Evolutionary conservation across 108 stramenopile species (phyloP).

Genomic region (Parietichytrium sp.): DNA sequence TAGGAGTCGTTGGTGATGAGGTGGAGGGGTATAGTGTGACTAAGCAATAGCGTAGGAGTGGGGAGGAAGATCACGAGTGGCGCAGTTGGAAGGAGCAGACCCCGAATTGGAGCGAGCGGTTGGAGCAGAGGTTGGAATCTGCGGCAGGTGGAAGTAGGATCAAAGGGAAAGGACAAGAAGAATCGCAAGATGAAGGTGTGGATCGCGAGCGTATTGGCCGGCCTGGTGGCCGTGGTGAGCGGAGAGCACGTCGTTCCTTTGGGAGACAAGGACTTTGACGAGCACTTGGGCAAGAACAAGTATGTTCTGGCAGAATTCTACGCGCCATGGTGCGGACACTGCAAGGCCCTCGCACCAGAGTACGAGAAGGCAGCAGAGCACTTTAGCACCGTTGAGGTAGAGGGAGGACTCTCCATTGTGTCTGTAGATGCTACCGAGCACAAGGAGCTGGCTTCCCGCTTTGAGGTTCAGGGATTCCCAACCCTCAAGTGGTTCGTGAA

Average conservation of each 20-base stretch:
- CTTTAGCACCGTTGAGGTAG: conserved; percentile 41
- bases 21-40: too few species aligned
- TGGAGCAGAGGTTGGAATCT: too few species aligned
- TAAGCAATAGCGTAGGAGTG: too few species aligned
- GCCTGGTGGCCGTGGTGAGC: conserved; percentile 19
- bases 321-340: conserved; percentile 71
- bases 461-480: conserved; percentile 61
- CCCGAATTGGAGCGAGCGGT: too few species aligned
- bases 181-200: too few species aligned
- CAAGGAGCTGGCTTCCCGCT: conserved; percentile 53
- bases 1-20: too few species aligned
- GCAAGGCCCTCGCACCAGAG: conserved; percentile 65
- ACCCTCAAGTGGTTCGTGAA: conserved; percentile 64
- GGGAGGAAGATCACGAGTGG: too few species aligned
- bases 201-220: background rate
- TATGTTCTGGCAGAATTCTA: conserved; percentile 66
- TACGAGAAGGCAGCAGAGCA: conserved; percentile 61
- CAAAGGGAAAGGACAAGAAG: too few species aligned
- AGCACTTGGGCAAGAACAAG: conserved; percentile 52
- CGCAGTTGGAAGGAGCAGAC: too few species aligned
- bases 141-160: too few species aligned
- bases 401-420: conserved; percentile 56
- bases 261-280: conserved; percentile 60
- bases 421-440: conserved; percentile 57
- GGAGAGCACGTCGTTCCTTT: conserved; percentile 63